Percentiles rank a stretch among this genome's conserved stretches.
Evolutionary conservation across 805 yeast species (phyloP).

Genomic region (Cyberlindnera mrakii): DNA sequence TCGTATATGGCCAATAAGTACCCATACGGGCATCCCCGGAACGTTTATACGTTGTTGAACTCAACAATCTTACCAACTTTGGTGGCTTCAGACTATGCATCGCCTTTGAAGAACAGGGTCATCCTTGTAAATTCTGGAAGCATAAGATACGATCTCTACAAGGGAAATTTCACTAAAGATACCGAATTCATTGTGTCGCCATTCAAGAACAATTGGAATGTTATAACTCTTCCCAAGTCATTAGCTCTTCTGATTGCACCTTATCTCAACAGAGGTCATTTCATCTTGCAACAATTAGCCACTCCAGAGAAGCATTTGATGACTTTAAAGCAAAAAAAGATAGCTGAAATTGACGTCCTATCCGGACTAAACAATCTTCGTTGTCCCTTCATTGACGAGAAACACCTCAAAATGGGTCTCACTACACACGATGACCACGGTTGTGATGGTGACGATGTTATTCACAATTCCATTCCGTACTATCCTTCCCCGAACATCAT

Average conservation of each 20-base stretch:
- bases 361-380: background rate
- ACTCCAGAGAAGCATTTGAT: slow-evolving; percentile 11
- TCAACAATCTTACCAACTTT: slow-evolving; percentile 47
- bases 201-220: slow-evolving; percentile 74
- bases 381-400: slow-evolving; percentile 12
- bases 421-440: slow-evolving; percentile 84
- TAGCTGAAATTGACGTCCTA: background rate
- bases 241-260: slow-evolving; percentile 50
- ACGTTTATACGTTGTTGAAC: slow-evolving; percentile 55
- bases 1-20: slow-evolving; percentile 65
- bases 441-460: slow-evolving; percentile 77
- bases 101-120: slow-evolving; percentile 31
- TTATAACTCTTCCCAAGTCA: slow-evolving; percentile 49
- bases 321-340: background rate
- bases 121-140: slow-evolving; percentile 83
- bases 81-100: slow-evolving; percentile 17
- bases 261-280: slow-evolving; percentile 51
- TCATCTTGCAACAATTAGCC: slow-evolving; percentile 28
- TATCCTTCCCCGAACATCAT: slow-evolving; percentile 78
- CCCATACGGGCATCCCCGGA: slow-evolving; percentile 51
- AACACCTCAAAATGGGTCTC: slow-evolving; percentile 54
- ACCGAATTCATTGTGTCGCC: slow-evolving; percentile 82
- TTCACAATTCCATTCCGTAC: slow-evolving; percentile 52
- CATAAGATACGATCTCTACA: slow-evolving; percentile 76
- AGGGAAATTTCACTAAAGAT: slow-evolving; percentile 78